Evolutionary conservation across 768 basidiomycete species (phyloP), one percentile per base, ranked within the genome.

Genomic region (Rhodosporidiobolus sp.): DNA sequence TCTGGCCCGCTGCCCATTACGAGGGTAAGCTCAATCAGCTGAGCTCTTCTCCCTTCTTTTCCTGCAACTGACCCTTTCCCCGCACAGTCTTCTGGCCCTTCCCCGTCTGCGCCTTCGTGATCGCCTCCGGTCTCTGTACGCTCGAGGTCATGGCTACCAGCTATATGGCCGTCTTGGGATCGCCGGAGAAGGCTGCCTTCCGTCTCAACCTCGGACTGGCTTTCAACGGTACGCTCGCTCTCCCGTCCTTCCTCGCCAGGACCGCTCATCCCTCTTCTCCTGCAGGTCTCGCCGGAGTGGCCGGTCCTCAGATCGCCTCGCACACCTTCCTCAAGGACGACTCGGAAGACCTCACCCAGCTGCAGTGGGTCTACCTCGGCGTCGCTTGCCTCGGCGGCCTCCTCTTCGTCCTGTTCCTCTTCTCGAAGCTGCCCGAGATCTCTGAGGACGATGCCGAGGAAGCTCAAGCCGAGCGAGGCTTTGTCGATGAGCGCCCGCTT

Each of bases 201-300:
- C 85, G 90, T 35, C 84, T 91, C 63, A 90, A 90, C 79, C 88
- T 90, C 80, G 88, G 88, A 70, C 90, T 90, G 81, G 88, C 88
- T 8, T 90, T 89, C 83, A 88, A 57, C 35, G 14, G 26, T 22
- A 28, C 57, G 12, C 55, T 83, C 85, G 7, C 87, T 86, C 43
- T 86, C 86, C 77, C 87, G n/a, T n/a, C n/a, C 87, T 78, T 88
- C 38, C 38, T 43, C 38, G 88, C 57, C 88, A 88, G 24, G 86
- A 87, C 84, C 88, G 35, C 83, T 91, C 58, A 89, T 89, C 79
- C 89, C 88, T 88, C 72, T 89, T 90, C 81, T 88, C 87, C 19
- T 90, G 89, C 82, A 88, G 90, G 89, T 32, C 83, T 91, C 56
- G 89, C 89, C 0, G 86, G 86, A 6, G 89, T 90, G 78, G 74